Evolutionary conservation across 768 basidiomycete genomes (phyloP), one percentile per base, ranked within the genome.

Genomic region (Pholiota microspora): DNA sequence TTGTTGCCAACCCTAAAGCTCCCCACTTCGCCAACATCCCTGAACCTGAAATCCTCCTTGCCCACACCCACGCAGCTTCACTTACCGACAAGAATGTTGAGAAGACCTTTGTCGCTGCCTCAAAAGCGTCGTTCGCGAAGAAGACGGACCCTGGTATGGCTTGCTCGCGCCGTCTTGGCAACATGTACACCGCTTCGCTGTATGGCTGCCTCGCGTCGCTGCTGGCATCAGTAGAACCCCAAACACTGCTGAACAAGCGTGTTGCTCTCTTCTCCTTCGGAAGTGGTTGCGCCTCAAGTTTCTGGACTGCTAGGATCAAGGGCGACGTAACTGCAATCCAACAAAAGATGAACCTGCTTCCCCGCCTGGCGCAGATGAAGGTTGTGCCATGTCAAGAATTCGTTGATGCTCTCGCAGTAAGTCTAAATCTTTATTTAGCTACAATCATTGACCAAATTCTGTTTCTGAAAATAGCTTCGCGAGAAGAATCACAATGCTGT

Each of bases 111-210:
- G 82, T 97, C 46, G 73, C 71, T n/a, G 75, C 86, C 53, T 86
- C 89, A 53, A 92, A 94, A 68, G 71, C 79, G 7, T 78, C 81
- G 16, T 97, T 93, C 73, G 79, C 81, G 55, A 73, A 80, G 58
- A 86, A 87, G 66, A 88, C 94, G 16, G 84, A 84, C 59, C 90
- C 93, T 7, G 80, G 78, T 23, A 94, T 96, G 84, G 84, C 86
- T 53, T 89, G 88, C 76, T 93, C 94, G 24, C 83, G 85, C 67
- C 86, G 94, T 42, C 84, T 96, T 60, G 97, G 97, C 12, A 98
- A 99, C 84, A 96, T 94, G 89, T 98, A 99, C 81, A 96, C 97
- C 10, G 97, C 89, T 12, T 95, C 93, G 13, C 79, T 99, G 9
- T 98, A 95, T 68, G 94, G 93, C 42, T 94, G 94, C 61, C 84